Conservation (phyloP, 306 rosid genomes). For the Mimosa pudica region DNA sequence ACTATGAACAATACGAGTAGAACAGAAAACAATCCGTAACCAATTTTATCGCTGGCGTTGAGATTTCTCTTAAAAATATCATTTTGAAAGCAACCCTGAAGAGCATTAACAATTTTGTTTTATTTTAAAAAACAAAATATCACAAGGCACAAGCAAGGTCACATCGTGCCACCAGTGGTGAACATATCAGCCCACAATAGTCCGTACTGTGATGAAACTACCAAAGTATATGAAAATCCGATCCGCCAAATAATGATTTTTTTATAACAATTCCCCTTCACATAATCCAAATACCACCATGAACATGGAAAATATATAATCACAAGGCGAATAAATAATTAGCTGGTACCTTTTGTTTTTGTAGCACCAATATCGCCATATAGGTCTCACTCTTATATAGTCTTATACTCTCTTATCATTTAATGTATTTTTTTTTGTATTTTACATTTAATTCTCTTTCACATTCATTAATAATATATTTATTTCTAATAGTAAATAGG, state of each 20-base stretch:
- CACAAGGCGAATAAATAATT: not conserved
- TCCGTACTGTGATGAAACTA: not conserved
- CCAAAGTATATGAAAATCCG: not conserved
- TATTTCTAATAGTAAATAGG: too few relatives aligned
- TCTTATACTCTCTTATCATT: too few relatives aligned
- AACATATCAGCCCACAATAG: not conserved
- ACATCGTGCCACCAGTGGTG: not conserved
- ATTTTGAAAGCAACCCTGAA: not conserved
- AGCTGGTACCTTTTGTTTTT: not conserved
- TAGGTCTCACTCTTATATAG: too few relatives aligned
- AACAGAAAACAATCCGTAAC: not conserved
- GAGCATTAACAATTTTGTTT: not conserved
- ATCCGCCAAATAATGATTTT: not conserved
- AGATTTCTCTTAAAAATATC: not conserved
- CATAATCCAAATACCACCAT: not conserved
- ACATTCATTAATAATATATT: too few relatives aligned
- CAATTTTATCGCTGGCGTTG: not conserved
- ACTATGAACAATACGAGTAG: not conserved
- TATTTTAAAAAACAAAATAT: not conserved
- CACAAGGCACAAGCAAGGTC: not conserved
- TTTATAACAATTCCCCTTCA: not conserved
- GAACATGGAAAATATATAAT: not conserved
- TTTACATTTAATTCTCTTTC: too few relatives aligned
- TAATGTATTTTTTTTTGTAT: too few relatives aligned
- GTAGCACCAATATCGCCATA: too few relatives aligned